These are phyloP conservation scores for Dentipellis sp. DNA, from an alignment of 768 basidiomycete genomes.

Conservation along the genomic window DNA sequence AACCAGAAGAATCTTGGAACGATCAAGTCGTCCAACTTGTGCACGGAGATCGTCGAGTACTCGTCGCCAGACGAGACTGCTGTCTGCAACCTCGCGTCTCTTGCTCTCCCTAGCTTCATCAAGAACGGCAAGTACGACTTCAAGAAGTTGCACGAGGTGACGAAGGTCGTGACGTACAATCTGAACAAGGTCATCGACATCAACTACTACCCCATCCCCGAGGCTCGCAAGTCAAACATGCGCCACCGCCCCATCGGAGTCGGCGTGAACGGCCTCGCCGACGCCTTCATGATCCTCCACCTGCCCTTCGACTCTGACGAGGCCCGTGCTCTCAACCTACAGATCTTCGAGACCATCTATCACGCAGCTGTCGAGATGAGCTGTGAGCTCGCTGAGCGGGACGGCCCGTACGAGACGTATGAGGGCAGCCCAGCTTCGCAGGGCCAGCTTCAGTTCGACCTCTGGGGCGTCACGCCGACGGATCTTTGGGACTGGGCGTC, in stretches of 20 bases:
- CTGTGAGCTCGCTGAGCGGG: constrained; percentile 69
- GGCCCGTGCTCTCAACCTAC: constrained; percentile 81
- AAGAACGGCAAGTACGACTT: constrained; percentile 82
- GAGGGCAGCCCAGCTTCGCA: constrained; percentile 83
- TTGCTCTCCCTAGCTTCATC: constrained; percentile 91
- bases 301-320: constrained; percentile 90
- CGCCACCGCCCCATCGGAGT: constrained; percentile 96
- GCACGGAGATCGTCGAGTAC: constrained; percentile 99
- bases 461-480: constrained; percentile 87
- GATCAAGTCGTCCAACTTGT: constrained; percentile 98
- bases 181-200: constrained; percentile 90
- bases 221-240: constrained; percentile 89
- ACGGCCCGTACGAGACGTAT: constrained; percentile 85
- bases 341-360: constrained; percentile 99
- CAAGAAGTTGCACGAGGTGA: constrained; percentile 87
- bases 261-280: constrained; percentile 96
- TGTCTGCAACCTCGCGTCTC: constrained; percentile 96
- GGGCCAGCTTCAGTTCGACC: constrained; percentile 87
- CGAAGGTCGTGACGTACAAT: constrained; percentile 89
- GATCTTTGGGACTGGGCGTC: constrained; percentile 90
- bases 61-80: constrained; percentile 95
- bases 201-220: constrained; percentile 92
- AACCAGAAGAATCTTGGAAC: constrained; percentile 98
- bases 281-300: constrained; percentile 94
- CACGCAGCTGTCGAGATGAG: constrained; percentile 90